Evolutionary conservation across 2,329 filamentous ascomycete genomes (phyloP), one percentile per base, ranked within the genome.

Genomic region (Rutstroemia sp.): DNA sequence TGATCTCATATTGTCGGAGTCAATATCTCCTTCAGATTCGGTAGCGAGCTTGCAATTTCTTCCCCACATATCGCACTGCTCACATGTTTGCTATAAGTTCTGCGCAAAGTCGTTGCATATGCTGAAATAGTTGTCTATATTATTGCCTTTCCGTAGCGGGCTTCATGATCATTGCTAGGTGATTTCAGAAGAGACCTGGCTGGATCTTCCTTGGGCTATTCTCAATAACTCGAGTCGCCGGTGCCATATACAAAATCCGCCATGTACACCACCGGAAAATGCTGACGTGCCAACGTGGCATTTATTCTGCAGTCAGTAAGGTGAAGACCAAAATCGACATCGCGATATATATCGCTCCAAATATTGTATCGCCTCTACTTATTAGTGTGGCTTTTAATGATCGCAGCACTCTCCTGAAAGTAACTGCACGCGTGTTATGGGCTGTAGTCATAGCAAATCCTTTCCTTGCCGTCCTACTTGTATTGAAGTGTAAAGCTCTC

Each of bases 171-270:
- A 46, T 65, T 27, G 60, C 61, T 7, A 64, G 64, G 34, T 60
- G 63, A 25, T 65, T 69, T 34, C 59, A 60, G 39, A 68, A 60
- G 53, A 67, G 68, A 50, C 64, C 66, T 3, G 69, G 70, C 42
- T 73, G 69, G 68, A 65, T 68, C 23, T 71, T 69, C 51, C 65
- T 72, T 4, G 60, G 65, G 10, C 59, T 72, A 2, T 71, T 72
- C 58, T 70, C 63, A 47, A 49, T 67, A 7, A 56, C 68, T 25
- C 65, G 70, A 25, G 54, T 70, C 21, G 59, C 65, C 7, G 69
- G 69, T 16, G 63, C 67, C 17, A 64, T 63, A 3, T 67, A 69
- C 50, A 63, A 67, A 46, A 61, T 72, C 34, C 65, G 60, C 2
- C 64, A 63, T 10, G 61, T 62, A 14, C 57, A 61, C 7, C 55